Base-by-base conservation (phyloP, 805 yeast genomes). In the Kuraishia borneana region DNA sequence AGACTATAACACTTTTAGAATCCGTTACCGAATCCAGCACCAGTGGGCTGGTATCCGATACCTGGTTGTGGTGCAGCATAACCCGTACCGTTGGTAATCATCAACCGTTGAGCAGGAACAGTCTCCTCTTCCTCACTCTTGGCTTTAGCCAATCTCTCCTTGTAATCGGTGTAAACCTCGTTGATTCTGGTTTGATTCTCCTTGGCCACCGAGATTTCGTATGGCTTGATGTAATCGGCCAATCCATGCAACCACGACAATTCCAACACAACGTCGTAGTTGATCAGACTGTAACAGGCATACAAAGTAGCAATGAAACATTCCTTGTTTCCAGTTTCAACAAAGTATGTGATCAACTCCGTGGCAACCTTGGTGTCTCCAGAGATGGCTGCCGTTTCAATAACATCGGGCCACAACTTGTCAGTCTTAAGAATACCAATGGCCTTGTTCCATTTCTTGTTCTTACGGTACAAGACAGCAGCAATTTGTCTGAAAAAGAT, bases 401-500 rank as follows among this genome's bases (percentile, higher is more conserved):
- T 82, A 41, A 95, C 88, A 57, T 88, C 96, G 38, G 80, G 68
- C 97, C 96, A 92, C 48, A 92, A 68, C 60, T 83, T 85, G 64
- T 92, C 97, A 40, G 80, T 72, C 67, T 92, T 92, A 51, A 87
- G 72, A 41, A 92, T 76, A 2, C 88, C 71, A 52, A 92, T 78
- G 33, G 95, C 80, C 69, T 88, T 89, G 54, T 63, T 69, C 81
- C 85, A 92, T 58, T 92, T 89, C 73, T 87, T 88, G 63, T 85
- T 85, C 63, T 87, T 87, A 57, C 95, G 76, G 71, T 83, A 92
- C 44, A 92, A 70, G 46, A 87, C 74, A 33, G 97, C 97, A 26
- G 96, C 94, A 51, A 92, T 85, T 64, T 85, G 94, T 63, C 96
- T 81, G 71, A 92, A 92, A 66, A 87, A 92, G 37, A 92, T 74